These are phyloP conservation scores for Eimeria acervulina DNA, from an alignment of 169 alveolate genomes.

Conservation along the genomic window DNA sequence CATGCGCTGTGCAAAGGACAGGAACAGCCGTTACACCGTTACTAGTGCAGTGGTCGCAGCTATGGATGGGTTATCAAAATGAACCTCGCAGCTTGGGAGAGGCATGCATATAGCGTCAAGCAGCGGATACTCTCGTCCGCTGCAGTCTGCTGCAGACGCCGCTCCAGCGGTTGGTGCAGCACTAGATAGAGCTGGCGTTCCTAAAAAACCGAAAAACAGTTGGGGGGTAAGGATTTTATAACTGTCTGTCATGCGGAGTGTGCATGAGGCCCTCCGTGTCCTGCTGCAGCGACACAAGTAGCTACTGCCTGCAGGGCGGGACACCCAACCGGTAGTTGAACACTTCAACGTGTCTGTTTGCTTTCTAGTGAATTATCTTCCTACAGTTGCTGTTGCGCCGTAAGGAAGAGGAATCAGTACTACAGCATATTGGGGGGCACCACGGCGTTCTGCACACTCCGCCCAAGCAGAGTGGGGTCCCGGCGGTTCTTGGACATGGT, in stretches of 20 bases:
- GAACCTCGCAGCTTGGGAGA: neutral
- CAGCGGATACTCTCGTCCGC: neutral
- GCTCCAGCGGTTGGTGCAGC: neutral
- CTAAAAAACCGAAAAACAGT: neutral
- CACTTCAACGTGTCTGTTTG: neutral
- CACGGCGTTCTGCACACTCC: neutral
- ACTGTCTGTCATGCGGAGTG: neutral
- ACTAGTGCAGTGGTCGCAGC: neutral
- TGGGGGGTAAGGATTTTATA: neutral
- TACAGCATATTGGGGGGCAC: neutral
- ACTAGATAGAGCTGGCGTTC: neutral
- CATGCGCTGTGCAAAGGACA: neutral
- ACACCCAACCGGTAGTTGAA: neutral
- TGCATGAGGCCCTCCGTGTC: neutral
- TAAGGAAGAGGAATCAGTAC: neutral
- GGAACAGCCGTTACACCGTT: neutral
- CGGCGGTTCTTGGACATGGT: neutral
- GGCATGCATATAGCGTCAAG: neutral
- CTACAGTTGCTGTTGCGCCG: neutral
- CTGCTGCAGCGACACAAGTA: neutral
- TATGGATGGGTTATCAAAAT: neutral
- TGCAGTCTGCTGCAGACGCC: neutral
- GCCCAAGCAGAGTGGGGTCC: neutral
- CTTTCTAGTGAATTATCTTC: neutral
- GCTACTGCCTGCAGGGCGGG: constrained; percentile 3